phyloP scores from a whole-genome alignment of 352 stramenopile genomes.

The Pythium periplocum region DNA sequence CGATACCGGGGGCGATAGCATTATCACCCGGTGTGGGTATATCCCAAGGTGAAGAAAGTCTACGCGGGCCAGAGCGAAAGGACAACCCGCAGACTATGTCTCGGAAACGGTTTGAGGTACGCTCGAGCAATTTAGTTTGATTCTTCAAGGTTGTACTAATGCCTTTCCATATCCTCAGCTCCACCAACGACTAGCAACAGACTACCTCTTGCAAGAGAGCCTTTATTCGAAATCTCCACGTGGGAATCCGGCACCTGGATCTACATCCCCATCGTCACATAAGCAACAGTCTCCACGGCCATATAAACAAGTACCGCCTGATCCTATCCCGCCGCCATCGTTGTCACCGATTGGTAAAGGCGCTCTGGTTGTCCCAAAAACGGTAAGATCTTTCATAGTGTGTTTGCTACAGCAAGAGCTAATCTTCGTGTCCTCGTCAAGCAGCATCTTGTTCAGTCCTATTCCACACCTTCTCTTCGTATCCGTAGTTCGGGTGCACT shows the following conservation, averaged over 20 bases:
- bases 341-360: constrained; percentile 14
- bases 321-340: constrained; percentile 7
- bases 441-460: constrained; percentile 10
- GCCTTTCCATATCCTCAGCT: constrained; percentile 23
- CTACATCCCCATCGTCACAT: constrained; percentile 5
- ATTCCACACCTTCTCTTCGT: constrained; percentile 11
- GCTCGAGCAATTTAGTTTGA: neutral
- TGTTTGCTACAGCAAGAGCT: too few relatives aligned
- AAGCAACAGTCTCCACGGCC: constrained; percentile 8
- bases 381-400: constrained; percentile 5
- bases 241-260: neutral
- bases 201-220: constrained; percentile 34
- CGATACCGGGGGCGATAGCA: constrained; percentile 12
- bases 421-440: neutral
- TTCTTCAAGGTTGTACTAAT: neutral
- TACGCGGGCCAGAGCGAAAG: constrained; percentile 34
- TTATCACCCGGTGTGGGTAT: constrained; percentile 38
- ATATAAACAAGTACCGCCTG: constrained; percentile 14
- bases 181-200: constrained; percentile 47
- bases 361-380: constrained; percentile 14
- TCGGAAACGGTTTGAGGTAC: constrained; percentile 60
- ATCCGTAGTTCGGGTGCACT: constrained; percentile 6
- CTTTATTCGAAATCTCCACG: neutral
- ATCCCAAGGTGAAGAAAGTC: constrained; percentile 29
- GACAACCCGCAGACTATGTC: constrained; percentile 52